These are phyloP conservation scores for Aspergillus tubingensis DNA, from an alignment of 2,329 filamentous ascomycete species.

Conservation along the genomic window DNA sequence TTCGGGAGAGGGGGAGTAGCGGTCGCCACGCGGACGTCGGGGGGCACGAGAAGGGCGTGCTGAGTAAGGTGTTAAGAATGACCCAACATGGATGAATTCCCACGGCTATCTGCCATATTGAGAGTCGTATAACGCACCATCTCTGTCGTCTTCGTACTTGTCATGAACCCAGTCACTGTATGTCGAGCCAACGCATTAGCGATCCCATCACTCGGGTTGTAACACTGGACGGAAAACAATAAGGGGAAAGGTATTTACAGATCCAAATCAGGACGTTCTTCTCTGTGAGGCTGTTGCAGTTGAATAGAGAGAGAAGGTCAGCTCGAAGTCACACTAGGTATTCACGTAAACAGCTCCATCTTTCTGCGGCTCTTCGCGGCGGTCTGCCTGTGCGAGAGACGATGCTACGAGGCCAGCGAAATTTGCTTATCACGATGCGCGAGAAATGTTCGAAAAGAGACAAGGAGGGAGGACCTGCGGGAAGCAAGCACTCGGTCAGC, in stretches of 20 bases:
- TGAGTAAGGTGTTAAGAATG: slow-evolving; percentile 27
- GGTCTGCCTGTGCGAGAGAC: slow-evolving; percentile 27
- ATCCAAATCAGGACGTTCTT: slow-evolving; percentile 50
- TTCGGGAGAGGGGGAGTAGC: slow-evolving; percentile 38
- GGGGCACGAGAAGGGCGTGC: slow-evolving; percentile 47
- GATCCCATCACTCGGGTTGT: background rate
- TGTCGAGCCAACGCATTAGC: slow-evolving; percentile 6
- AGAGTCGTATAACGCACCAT: slow-evolving; percentile 38
- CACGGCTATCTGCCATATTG: slow-evolving; percentile 1
- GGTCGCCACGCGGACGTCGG: slow-evolving; percentile 40
- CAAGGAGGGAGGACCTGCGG: slow-evolving; percentile 48
- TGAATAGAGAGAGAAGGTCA: slow-evolving; percentile 44
- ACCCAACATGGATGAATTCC: slow-evolving; percentile 8
- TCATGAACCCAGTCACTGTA: slow-evolving; percentile 90
- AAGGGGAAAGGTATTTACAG: slow-evolving; percentile 36
- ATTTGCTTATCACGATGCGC: slow-evolving; percentile 40
- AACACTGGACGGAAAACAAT: background rate
- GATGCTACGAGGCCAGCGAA: slow-evolving; percentile 30
- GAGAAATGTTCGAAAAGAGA: slow-evolving; percentile 38
- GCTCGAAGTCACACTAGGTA: slow-evolving; percentile 44
- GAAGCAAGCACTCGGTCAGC: slow-evolving; percentile 14
- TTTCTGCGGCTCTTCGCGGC: slow-evolving; percentile 32
- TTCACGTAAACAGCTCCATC: slow-evolving; percentile 38
- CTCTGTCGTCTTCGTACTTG: slow-evolving; percentile 75
- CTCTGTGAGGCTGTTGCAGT: slow-evolving; percentile 47